These are phyloP conservation scores for Gracilaria vermiculophylla DNA, from an alignment of 23 red algal species.

Conservation along the genomic window DNA sequence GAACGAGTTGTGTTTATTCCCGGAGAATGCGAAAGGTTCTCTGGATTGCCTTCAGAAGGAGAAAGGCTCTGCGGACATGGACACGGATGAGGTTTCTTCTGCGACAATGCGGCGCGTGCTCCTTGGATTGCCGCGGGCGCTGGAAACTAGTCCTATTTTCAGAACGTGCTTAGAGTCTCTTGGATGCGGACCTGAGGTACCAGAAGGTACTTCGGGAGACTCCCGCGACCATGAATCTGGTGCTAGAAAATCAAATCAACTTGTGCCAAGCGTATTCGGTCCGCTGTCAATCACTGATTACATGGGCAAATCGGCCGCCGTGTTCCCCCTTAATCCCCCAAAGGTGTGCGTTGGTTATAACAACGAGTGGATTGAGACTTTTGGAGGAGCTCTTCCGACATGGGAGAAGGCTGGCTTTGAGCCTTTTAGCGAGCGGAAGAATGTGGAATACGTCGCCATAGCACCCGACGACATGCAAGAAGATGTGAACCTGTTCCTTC, in stretches of 20 bases:
- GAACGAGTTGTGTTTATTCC: constrained; percentile 41
- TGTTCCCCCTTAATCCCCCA: constrained; percentile 53
- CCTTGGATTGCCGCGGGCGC: constrained; percentile 22
- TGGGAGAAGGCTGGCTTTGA: constrained; percentile 72
- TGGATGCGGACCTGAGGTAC: background rate
- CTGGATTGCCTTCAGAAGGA: background rate
- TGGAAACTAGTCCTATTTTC: constrained; percentile 47
- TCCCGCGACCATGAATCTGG: background rate
- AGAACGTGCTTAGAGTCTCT: constrained; percentile 21
- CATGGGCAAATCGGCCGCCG: background rate
- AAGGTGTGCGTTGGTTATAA: constrained; percentile 57
- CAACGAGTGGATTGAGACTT: constrained; percentile 66
- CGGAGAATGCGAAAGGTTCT: background rate
- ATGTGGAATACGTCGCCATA: constrained; percentile 59
- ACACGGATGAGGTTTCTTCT: constrained; percentile 9
- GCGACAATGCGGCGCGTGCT: constrained; percentile 45
- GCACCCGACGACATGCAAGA: constrained; percentile 53
- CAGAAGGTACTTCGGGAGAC: background rate
- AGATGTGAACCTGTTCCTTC: constrained; percentile 51
- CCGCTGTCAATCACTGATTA: constrained; percentile 44
- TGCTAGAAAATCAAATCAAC: background rate
- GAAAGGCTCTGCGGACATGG: background rate
- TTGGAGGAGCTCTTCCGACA: constrained; percentile 32
- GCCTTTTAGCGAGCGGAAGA: constrained; percentile 53
- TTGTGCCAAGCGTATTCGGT: background rate